Base-by-base conservation (phyloP, 2,329 filamentous ascomycete species). In the Pseudocercospora fijiensis region DNA sequence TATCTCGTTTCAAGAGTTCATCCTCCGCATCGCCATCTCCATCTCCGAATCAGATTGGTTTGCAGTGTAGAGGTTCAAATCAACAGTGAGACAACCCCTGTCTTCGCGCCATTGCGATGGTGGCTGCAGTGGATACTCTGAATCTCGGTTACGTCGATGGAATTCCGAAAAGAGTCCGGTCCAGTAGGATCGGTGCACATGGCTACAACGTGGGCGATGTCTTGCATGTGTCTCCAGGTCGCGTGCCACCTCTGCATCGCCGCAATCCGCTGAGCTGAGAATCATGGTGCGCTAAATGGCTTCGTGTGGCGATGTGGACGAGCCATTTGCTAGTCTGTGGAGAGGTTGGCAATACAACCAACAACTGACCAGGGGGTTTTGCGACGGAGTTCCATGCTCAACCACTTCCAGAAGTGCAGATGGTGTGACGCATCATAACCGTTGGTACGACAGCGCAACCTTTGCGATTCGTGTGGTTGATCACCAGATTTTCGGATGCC, bases 121-220 rank as follows among this genome's bases (percentile, higher is more conserved):
- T 53, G 18, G 45, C 18, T 26, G 9, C 18, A 30, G 49, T 28
- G 55, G 55, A 22, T 41, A 22, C 30, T 7, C 24, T 57, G 28
- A 33, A 41, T 57, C 55, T 57, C 55, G 55, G 55, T 22, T 57
- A 43, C 27, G n/a, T 43, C 16, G 30, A 45, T 43, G 55, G 3
- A 57, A 13, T 18, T 24, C 55, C 55, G 55, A 57, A 26, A 45
- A 45, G 27, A 10, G 20, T 24, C 55, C 55, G 55, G 22, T 20
- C 55, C 55, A 43, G 55, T 57, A 45, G 24, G 10, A 41, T 43
- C 20, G 13, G 8, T 18, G 55, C 33, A 57, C 55, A 45, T 57
- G 30, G 55, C 18, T 45, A 45, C n/a, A 57, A 41, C 28, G 55
- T 57, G 55, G 26, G 22, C 22, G 20, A 43, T 57, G 55, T 43